Base-by-base conservation (phyloP, 2,329 filamentous ascomycete species). In the Colletotrichum lentis region DNA sequence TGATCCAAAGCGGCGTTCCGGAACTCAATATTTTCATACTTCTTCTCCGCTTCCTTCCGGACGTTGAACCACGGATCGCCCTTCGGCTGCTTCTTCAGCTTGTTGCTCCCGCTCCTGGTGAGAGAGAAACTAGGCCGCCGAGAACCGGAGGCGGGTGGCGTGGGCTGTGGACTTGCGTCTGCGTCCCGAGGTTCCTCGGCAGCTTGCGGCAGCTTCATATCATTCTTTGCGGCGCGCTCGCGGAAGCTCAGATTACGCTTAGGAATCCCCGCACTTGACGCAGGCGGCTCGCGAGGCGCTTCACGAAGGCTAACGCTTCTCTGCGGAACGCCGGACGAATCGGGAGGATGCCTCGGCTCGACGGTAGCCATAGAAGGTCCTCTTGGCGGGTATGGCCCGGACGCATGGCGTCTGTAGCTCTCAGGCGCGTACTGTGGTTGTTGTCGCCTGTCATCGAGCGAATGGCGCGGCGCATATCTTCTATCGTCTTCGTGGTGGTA, bases 241-340 rank as follows among this genome's bases (percentile, higher is more conserved):
- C 86, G 85, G 76, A 88, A 87, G 76, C 87, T 90, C 47, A 87
- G 73, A 59, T 87, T 86, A 57, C 86, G 83, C 73, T 85, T 83
- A 3, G 85, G 84, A 18, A 82, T 73, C 16, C 76, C 77, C 10
- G 53, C 53, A 47, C 20, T 68, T 22, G 58, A 31, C 12, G 49
- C 50, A 14, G 53, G 57, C 14, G 58, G 24, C 39, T 67, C 53
- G 18, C 46, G 67, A 18, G 67, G 41, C 31, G 55, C 64, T 18
- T 62, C 67, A 3, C 67, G 78, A 74, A 69, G 54, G 24, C 66
- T 69, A 18, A 61, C 49, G 46, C 66, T 69, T 39, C 66, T 59
- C 62, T 69, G 66, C 20, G 66, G 66, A 24, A 66, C 47, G 20
- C 55, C 62, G 8, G 66, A 47, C 18, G 41, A 39, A 5, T 50